phyloP scores from a whole-genome alignment of 345 rosid genomes.

The Pistacia integerrima region DNA sequence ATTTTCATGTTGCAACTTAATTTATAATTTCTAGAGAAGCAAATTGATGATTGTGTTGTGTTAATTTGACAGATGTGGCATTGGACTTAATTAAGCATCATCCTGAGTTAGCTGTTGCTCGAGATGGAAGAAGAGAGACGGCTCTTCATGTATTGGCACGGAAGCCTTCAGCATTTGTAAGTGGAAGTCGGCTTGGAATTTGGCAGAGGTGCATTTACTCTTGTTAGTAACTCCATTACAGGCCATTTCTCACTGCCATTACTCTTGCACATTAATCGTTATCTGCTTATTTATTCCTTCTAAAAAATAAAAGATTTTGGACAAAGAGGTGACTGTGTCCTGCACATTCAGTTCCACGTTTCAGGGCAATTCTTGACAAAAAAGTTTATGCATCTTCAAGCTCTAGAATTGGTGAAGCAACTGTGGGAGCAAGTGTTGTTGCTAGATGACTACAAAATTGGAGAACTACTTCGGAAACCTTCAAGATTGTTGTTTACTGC shows the following conservation, averaged over 20 bases:
- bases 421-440: slow-evolving; percentile 31
- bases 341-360: slow-evolving; percentile 40
- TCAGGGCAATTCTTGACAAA: slow-evolving; percentile 14
- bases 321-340: neutral
- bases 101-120: no score
- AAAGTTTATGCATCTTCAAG: slow-evolving; percentile 6
- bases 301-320: no score
- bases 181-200: slow-evolving; percentile 3
- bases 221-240: slow-evolving; percentile 24
- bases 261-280: no score
- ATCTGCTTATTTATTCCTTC: no score
- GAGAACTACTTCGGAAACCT: slow-evolving; percentile 17
- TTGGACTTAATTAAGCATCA: no score
- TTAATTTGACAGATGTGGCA: no score
- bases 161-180: slow-evolving; percentile 11
- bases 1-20: no score
- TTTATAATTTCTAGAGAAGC: no score
- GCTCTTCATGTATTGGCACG: slow-evolving; percentile 19
- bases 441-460: slow-evolving; percentile 27
- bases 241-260: neutral
- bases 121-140: slow-evolving; percentile 2
- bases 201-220: slow-evolving; percentile 10
- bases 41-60: no score
- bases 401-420: slow-evolving; percentile 28
- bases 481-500: slow-evolving; percentile 34